Evolutionary conservation across 164 flowering plant genomes (phyloP), one percentile per base, ranked within the genome.

Genomic region (Platanus orientalis): DNA sequence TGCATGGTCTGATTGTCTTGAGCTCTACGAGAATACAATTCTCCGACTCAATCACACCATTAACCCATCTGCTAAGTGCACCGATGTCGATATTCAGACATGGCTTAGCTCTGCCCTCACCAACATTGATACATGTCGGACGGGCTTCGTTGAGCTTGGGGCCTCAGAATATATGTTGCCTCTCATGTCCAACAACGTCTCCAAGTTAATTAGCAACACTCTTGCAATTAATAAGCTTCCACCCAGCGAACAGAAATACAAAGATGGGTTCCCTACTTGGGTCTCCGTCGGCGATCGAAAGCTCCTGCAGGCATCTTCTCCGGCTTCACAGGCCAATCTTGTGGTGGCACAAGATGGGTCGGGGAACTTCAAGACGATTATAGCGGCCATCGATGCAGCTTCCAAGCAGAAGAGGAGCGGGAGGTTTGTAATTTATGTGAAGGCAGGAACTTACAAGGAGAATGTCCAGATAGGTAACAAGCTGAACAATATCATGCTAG

Each of bases 81-180:
- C 73, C 65, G 63, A 73, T 28, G 61, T 25, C 2, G 84, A 83
- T 14, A 25, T 67, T 0, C 91, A 88, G 49, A 84, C 86, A 21
- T 84, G 94, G 94, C 89, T 88, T 29, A 88, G 90, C 74, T 57
- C 89, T 0, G 85, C 95, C 13, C 74, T 86, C 9, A 88, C 91
- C 26, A 79, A 79, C 59, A 71, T 88, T 24, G 88, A 84, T 23
- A 84, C 83, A 0, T 77, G 80, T 54, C 19, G 13, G 7, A 30
- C 62, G 4, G 70, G 77, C 4, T 69, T 71, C 32, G 6, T 19
- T 6, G 75, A 73, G 52, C 63, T 73, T 0, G 65, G 65, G 0
- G 71, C 61, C 0, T 1, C 57, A 0, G 61, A 70, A 19, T 56
- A 49, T 24, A 28, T 76, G 19, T 51, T 67, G 28, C 72, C 80